A percentile compares a stretch with the other conserved stretches of the same genome.
Evolutionary conservation across 371 early-diverging fungal species (phyloP).

Genomic region (Mortierella sp.): DNA sequence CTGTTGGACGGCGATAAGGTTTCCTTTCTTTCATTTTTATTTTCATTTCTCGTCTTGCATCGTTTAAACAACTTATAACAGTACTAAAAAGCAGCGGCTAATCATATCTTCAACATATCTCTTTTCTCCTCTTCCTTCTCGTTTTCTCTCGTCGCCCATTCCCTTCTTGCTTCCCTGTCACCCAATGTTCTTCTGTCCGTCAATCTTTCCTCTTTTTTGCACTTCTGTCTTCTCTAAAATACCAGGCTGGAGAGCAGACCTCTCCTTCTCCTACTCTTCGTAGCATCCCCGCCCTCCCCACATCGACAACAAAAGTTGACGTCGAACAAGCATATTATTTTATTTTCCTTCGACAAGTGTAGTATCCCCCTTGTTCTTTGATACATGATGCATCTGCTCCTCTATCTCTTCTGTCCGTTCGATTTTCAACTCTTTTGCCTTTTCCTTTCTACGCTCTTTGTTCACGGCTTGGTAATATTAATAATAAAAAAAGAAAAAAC

Average conservation of each 20-base stretch:
- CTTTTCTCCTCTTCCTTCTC: background rate
- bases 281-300: background rate
- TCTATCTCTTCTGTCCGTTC: too few relatives aligned
- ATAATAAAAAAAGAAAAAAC: too few relatives aligned
- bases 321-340: too few relatives aligned
- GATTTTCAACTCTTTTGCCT: too few relatives aligned
- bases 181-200: too few relatives aligned
- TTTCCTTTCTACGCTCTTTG: too few relatives aligned
- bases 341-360: too few relatives aligned
- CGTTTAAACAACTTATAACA: background rate
- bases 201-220: background rate
- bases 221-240: background rate
- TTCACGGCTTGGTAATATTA: too few relatives aligned
- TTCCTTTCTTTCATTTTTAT: background rate
- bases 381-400: too few relatives aligned
- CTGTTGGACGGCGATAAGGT: background rate
- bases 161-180: too few relatives aligned
- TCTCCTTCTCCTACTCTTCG: background rate
- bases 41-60: background rate
- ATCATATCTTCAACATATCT: background rate
- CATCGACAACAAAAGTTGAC: background rate
- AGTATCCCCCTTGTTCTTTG: too few relatives aligned
- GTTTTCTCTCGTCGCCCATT: background rate
- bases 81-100: conserved; percentile 1
- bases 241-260: background rate